Evolutionary conservation across 1,284 basidiomycete genomes (phyloP).

Genomic region (Trichosporon sp.): DNA sequence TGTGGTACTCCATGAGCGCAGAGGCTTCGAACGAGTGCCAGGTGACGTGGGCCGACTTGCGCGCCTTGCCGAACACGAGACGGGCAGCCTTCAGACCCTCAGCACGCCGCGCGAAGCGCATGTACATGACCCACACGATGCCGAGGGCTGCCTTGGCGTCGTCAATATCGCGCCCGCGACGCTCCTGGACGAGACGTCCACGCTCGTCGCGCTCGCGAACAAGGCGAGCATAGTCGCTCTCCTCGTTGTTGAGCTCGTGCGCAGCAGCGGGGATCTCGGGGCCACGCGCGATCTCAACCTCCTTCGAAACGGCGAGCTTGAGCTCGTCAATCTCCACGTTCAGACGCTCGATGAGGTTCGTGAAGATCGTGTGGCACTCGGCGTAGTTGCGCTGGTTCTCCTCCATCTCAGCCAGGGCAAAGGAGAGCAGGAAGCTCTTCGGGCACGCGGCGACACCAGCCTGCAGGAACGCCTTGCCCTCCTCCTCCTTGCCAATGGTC

Average conservation of each 20-base stretch:
- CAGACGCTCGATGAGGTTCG: conserved; percentile 70
- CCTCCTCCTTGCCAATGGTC: conserved; percentile 74
- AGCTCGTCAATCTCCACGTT: conserved; percentile 72
- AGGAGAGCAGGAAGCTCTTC: conserved; percentile 81
- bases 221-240: conserved; percentile 58
- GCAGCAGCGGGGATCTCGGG: conserved; percentile 48
- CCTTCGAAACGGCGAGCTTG: conserved; percentile 62
- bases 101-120: conserved; percentile 84
- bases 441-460: conserved; percentile 88
- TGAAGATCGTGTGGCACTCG: conserved; percentile 70
- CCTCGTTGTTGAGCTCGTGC: conserved; percentile 48
- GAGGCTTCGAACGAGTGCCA: conserved; percentile 95
- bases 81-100: conserved; percentile 81
- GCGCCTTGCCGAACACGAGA: conserved; percentile 77
- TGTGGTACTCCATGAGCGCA: conserved; percentile 94
- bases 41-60: conserved; percentile 78
- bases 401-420: conserved; percentile 81
- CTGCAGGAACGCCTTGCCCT: conserved; percentile 77
- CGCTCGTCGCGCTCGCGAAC: conserved; percentile 68
- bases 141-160: conserved; percentile 59
- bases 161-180: conserved; percentile 59
- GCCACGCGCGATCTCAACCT: conserved; percentile 57
- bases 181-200: conserved; percentile 56
- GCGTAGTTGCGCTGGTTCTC: conserved; percentile 69
- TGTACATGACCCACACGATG: conserved; percentile 76